These are phyloP conservation scores for Breynia disticha DNA, from an alignment of 441 rosid genomes.

Conservation along the genomic window DNA sequence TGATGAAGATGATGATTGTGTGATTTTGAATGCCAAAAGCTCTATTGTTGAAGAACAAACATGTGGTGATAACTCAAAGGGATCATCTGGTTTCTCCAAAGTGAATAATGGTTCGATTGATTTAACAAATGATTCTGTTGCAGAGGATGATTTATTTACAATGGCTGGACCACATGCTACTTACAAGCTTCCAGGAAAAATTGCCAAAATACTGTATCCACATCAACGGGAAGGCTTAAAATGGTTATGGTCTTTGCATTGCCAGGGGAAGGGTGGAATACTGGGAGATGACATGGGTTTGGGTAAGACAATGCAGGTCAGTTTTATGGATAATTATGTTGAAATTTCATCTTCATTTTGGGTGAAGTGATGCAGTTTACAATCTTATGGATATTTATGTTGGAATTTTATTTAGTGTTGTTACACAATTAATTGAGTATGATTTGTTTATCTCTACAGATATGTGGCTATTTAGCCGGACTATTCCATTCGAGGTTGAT, in stretches of 20 bases:
- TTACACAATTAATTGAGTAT: conserved; percentile 10
- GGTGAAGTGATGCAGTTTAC: conserved; percentile 42
- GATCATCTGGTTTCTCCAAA: conserved; percentile 17
- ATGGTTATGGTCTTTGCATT: conserved; percentile 95
- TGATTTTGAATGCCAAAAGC: conserved; percentile 27
- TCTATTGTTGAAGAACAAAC: conserved; percentile 19
- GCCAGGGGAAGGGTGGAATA: conserved; percentile 86
- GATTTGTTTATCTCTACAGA: conserved; percentile 33
- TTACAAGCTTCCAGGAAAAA: conserved; percentile 42
- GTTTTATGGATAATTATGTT: not conserved
- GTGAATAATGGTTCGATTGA: conserved; percentile 23
- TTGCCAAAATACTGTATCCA: conserved; percentile 61
- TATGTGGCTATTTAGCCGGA: conserved; percentile 91
- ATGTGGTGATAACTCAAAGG: conserved; percentile 18
- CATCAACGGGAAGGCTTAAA: conserved; percentile 86
- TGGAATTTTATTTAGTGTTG: not conserved
- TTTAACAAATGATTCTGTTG: conserved; percentile 19
- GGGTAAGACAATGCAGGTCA: conserved; percentile 99
- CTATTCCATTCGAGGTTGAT: conserved; percentile 69
- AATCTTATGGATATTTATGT: not conserved
- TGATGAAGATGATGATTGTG: conserved; percentile 42
- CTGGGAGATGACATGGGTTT: conserved; percentile 98
- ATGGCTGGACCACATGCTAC: conserved; percentile 40
- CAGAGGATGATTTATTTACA: conserved; percentile 40
- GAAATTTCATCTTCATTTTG: conserved; percentile 49